A percentile compares a stretch with the other conserved stretches of the same genome.
Conservation (phyloP, 768 basidiomycete species). For the Boletus vinaceobasis region DNA sequence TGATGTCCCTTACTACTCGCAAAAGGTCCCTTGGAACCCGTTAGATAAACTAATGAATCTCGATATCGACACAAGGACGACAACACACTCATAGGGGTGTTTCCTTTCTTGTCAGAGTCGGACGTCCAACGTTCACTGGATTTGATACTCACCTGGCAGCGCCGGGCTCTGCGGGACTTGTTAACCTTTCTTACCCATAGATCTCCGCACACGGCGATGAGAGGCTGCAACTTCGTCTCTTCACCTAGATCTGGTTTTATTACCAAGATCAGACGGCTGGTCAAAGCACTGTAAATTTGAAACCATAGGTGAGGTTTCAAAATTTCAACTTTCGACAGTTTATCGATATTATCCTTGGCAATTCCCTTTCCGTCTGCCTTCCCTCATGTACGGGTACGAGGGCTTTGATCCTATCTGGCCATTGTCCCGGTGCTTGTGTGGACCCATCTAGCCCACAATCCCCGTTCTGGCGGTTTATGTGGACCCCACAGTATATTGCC, state of each 20-base stretch:
- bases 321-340: neutral
- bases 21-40: neutral
- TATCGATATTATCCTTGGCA: neutral
- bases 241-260: neutral
- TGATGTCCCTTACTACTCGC: neutral
- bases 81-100: neutral
- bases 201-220: neutral
- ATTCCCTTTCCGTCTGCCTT: neutral
- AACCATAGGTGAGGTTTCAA: neutral
- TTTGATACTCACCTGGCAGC: neutral
- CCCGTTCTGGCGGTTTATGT: neutral
- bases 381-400: neutral
- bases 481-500: neutral
- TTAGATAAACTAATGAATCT: neutral
- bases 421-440: slow-evolving; percentile 1
- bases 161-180: too few species aligned
- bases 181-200: neutral
- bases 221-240: neutral
- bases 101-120: neutral
- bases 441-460: slow-evolving; percentile 4
- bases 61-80: too few species aligned
- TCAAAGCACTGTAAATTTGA: neutral
- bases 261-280: neutral
- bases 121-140: too few species aligned
- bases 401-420: neutral